phyloP scores from a whole-genome alignment of 2,329 filamentous ascomycete species.

The Cyphellophora europaea region DNA sequence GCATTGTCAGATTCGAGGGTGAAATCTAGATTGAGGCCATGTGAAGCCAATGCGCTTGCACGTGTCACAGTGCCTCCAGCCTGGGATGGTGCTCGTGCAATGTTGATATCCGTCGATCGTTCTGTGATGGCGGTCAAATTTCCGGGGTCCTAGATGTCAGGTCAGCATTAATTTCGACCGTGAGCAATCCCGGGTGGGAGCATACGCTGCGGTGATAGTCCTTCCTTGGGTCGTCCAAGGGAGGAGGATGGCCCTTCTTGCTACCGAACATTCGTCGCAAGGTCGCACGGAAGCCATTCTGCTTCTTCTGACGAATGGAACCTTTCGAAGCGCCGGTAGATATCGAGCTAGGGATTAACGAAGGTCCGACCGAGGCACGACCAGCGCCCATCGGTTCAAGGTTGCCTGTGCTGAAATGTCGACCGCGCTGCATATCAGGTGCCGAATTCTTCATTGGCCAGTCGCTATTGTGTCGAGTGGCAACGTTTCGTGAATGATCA shows the following conservation, averaged over 20 bases:
- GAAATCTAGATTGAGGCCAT: conserved; percentile 7
- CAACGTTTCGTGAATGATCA: conserved; percentile 1
- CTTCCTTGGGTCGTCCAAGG: conserved; percentile 1
- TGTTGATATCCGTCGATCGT: not conserved
- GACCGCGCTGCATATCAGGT: conserved; percentile 3
- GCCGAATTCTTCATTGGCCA: conserved; percentile 10
- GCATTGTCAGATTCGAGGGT: conserved; percentile 4
- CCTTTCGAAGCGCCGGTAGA: conserved; percentile 16
- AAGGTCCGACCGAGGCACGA: conserved; percentile 12
- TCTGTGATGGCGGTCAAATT: conserved; percentile 1
- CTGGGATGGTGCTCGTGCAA: not conserved
- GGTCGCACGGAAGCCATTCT: conserved; percentile 12
- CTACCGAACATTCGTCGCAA: conserved; percentile 19
- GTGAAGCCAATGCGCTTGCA: conserved; percentile 14
- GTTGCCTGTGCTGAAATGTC: not conserved
- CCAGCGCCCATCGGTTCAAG: conserved; percentile 1
- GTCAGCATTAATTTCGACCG: conserved; percentile 7
- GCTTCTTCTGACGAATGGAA: conserved; percentile 12
- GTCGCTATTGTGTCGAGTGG: not conserved
- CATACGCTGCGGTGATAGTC: not conserved
- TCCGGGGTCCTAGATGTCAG: conserved; percentile 1
- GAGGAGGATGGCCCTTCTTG: conserved; percentile 9
- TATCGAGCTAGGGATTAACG: conserved; percentile 14
- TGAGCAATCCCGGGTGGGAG: conserved; percentile 4
- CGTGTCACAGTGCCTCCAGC: conserved; percentile 4